Percentiles rank a stretch among this genome's conserved stretches.
Conservation (phyloP, 495 filamentous ascomycete genomes). For the Geopyxis carbonaria region DNA sequence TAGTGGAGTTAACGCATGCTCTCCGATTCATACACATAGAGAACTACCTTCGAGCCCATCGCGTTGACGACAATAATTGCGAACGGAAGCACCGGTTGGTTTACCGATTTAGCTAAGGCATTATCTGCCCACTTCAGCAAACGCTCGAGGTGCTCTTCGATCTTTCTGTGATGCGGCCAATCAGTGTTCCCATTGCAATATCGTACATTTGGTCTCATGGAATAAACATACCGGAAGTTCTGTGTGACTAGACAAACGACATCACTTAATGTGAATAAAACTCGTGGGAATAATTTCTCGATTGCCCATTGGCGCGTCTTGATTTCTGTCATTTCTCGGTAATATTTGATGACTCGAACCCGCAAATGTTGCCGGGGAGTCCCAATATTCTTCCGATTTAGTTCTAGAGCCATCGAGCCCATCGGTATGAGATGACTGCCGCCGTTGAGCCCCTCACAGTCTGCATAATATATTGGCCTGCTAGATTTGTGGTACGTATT, state of each 20-base stretch:
- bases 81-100: conserved; percentile 27
- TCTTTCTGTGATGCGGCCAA: conserved; percentile 5
- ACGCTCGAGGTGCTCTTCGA: conserved; percentile 21
- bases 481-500: conserved; percentile 28
- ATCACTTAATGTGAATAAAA: conserved; percentile 27
- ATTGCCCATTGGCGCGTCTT: conserved; percentile 19
- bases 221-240: conserved; percentile 22
- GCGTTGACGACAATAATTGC: conserved; percentile 26
- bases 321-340: no score
- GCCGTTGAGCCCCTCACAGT: conserved; percentile 20
- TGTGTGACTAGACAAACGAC: conserved; percentile 19
- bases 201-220: no score
- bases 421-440: conserved; percentile 15
- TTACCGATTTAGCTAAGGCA: conserved; percentile 23
- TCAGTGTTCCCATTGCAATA: no score
- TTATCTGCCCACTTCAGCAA: conserved; percentile 25
- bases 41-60: no score
- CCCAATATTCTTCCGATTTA: neutral
- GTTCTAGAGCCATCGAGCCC: conserved; percentile 4
- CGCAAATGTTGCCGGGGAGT: neutral
- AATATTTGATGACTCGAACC: no score
- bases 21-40: no score
- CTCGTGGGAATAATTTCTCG: conserved; percentile 25
- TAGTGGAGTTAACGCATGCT: no score
- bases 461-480: conserved; percentile 20